A percentile compares a stretch with the other conserved stretches of the same genome.
These are phyloP conservation scores for Ophioceras dolichostomum DNA, from an alignment of 2,329 filamentous ascomycete genomes.

Conservation along the genomic window DNA sequence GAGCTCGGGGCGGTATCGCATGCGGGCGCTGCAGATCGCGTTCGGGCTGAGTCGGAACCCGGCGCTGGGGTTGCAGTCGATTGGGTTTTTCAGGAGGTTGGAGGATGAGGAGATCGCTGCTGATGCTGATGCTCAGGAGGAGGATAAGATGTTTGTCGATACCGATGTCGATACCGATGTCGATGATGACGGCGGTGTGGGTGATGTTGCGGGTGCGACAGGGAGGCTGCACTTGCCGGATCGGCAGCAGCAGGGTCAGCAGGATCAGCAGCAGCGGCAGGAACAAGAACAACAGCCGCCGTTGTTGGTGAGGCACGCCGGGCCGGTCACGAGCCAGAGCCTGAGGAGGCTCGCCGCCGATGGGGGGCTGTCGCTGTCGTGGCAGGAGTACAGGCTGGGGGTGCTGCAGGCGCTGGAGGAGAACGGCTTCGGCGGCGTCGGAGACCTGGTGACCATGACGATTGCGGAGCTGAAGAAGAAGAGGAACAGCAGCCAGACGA, in stretches of 20 bases:
- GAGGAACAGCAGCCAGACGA: too few relatives aligned
- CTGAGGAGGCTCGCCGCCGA: constrained; percentile 48
- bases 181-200: constrained; percentile 12
- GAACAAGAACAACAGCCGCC: too few relatives aligned
- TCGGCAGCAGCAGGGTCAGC: too few relatives aligned
- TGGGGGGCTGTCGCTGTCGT: constrained; percentile 54
- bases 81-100: constrained; percentile 38
- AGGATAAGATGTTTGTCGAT: constrained; percentile 25
- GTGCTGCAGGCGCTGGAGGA: constrained; percentile 56
- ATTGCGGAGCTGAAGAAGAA: constrained; percentile 66
- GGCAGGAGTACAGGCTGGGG: constrained; percentile 64
- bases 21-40: neutral
- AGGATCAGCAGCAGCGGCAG: too few relatives aligned
- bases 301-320: constrained; percentile 36
- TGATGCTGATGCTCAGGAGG: too few relatives aligned
- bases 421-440: constrained; percentile 52
- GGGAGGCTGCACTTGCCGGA: too few relatives aligned
- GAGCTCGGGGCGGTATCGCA: too few relatives aligned
- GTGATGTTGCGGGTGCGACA: too few relatives aligned
- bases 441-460: constrained; percentile 64
- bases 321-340: constrained; percentile 58
- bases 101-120: constrained; percentile 45
- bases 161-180: too few relatives aligned
- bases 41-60: constrained; percentile 31
- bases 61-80: constrained; percentile 40